Conservation (phyloP, 768 basidiomycete species). For the Pleurotus cornucopiae region DNA sequence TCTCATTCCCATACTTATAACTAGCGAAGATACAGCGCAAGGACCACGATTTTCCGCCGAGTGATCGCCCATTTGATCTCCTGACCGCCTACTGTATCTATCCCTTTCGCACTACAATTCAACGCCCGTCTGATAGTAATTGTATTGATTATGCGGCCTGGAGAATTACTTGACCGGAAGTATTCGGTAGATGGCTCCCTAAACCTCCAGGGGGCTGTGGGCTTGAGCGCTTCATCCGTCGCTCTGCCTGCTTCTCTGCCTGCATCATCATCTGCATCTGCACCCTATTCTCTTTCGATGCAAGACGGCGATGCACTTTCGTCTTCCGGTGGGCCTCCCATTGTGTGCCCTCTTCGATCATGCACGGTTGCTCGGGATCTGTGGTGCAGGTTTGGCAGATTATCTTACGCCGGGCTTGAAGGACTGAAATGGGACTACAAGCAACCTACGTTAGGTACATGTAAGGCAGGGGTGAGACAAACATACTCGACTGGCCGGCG, state of each 20-base stretch:
- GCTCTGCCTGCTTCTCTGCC: neutral
- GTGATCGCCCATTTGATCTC: too few relatives aligned
- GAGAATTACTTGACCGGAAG: too few relatives aligned
- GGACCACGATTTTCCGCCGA: too few relatives aligned
- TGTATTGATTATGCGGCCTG: too few relatives aligned
- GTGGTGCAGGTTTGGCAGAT: slow-evolving; percentile 63
- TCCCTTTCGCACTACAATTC: too few relatives aligned
- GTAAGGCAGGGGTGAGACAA: neutral
- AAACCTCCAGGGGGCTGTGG: too few relatives aligned
- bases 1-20: too few relatives aligned
- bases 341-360: slow-evolving; percentile 50
- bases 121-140: too few relatives aligned
- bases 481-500: slow-evolving; percentile 44
- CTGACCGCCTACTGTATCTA: too few relatives aligned
- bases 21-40: too few relatives aligned
- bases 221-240: neutral
- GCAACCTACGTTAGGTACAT: neutral
- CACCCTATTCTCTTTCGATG: slow-evolving; percentile 21
- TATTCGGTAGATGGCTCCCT: too few relatives aligned
- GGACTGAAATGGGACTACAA: slow-evolving; percentile 51
- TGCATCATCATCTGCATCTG: slow-evolving; percentile 8
- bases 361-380: slow-evolving; percentile 55
- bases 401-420: slow-evolving; percentile 52
- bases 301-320: slow-evolving; percentile 48
- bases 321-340: slow-evolving; percentile 60